Percentiles rank a stretch among this genome's conserved stretches.
These are phyloP conservation scores for Trichoderma simmonsii DNA, from an alignment of 2,329 filamentous ascomycete genomes.

Conservation along the genomic window DNA sequence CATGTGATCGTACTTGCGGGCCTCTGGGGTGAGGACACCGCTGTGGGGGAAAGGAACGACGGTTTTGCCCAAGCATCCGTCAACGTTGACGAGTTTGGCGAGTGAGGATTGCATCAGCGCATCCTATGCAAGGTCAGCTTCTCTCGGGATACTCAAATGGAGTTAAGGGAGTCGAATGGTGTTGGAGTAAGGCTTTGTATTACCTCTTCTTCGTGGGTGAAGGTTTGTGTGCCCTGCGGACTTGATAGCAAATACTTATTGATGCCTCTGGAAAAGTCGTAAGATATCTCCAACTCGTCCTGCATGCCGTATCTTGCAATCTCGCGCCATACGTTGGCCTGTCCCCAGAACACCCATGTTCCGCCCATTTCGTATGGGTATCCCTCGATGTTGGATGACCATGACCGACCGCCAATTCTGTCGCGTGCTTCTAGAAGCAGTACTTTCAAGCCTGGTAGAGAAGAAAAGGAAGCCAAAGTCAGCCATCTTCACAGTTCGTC, in stretches of 20 bases:
- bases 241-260: slow-evolving; percentile 9
- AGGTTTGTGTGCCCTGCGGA: background rate
- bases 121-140: background rate
- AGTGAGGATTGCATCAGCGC: slow-evolving; percentile 11
- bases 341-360: slow-evolving; percentile 11
- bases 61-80: slow-evolving; percentile 5
- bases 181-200: background rate
- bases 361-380: slow-evolving; percentile 10
- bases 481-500: background rate
- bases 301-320: slow-evolving; percentile 15
- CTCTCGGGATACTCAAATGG: background rate
- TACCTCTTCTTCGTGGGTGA: slow-evolving; percentile 16
- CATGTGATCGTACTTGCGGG: slow-evolving; percentile 16
- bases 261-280: slow-evolving; percentile 10
- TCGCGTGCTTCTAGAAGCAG: slow-evolving; percentile 6
- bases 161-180: background rate
- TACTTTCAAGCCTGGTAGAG: background rate
- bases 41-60: slow-evolving; percentile 8
- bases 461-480: background rate
- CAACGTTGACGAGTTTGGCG: slow-evolving; percentile 11
- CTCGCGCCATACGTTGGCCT: slow-evolving; percentile 12
- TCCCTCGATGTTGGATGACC: slow-evolving; percentile 10
- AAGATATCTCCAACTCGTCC: slow-evolving; percentile 7
- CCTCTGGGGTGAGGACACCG: background rate
- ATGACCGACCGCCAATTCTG: slow-evolving; percentile 7